A percentile compares a stretch with the other conserved stretches of the same genome.
These are phyloP conservation scores for Haplosporangium sp. DNA, from an alignment of 371 early-diverging fungal species.

Conservation along the genomic window DNA sequence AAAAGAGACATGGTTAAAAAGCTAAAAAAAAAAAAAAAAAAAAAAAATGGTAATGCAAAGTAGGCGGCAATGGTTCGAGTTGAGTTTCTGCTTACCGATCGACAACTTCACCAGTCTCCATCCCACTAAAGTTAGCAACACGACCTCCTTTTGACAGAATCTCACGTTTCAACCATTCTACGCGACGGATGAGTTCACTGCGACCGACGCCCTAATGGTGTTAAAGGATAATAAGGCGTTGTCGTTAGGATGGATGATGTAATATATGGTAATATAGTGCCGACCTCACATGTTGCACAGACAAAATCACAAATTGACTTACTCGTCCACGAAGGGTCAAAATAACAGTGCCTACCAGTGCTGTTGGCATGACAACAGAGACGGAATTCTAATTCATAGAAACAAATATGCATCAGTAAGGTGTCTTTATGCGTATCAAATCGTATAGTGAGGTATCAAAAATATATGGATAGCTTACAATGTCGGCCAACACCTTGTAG, in stretches of 20 bases:
- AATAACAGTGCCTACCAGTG: constrained; percentile 84
- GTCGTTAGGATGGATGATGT: not conserved
- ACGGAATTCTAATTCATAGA: constrained; percentile 61
- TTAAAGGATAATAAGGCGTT: not conserved
- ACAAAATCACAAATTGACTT: constrained; percentile 16
- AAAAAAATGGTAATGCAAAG: too few relatives aligned
- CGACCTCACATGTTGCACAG: too few relatives aligned
- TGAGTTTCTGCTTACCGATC: constrained; percentile 61
- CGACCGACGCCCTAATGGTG: constrained; percentile 77
- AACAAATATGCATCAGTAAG: constrained; percentile 47
- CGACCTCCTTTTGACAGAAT: constrained; percentile 81
- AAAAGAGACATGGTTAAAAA: constrained; percentile 17
- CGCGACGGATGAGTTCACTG: constrained; percentile 84
- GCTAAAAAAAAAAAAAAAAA: not conserved
- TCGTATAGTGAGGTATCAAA: not conserved
- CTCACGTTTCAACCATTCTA: constrained; percentile 80
- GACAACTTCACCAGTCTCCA: constrained; percentile 73
- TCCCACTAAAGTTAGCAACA: constrained; percentile 86
- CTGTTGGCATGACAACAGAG: constrained; percentile 89
- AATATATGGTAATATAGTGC: too few relatives aligned
- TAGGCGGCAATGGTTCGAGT: too few relatives aligned
- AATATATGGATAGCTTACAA: constrained; percentile 58
- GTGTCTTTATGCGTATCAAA: not conserved
- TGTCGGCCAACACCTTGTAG: constrained; percentile 75
- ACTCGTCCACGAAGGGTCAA: constrained; percentile 86